Evolutionary conservation across 306 rosid species (phyloP), one percentile per base, ranked within the genome.

Genomic region (Quercus variabilis): DNA sequence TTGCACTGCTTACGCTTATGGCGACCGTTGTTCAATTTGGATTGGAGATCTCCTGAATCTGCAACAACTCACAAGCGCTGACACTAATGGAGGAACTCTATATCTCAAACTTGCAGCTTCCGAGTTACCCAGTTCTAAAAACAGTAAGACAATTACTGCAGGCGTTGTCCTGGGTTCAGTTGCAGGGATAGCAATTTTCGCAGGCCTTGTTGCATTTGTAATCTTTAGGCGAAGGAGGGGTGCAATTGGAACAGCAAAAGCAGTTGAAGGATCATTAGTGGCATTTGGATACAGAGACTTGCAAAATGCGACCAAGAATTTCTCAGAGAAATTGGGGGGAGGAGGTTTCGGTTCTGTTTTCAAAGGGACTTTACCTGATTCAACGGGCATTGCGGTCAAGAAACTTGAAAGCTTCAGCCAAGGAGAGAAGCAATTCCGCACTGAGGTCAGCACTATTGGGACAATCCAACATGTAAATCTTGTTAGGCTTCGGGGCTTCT

Each of bases 301-400:
- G 80, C 88, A 87, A 65, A 84, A 78, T 28, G 88, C 89, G 2
- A 90, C 88, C 0, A 82, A 90, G 84, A 89, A 92, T 74, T 92
- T 94, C 86, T 88, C 91, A 0, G 92, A 92, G 46, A 94, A 94
- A 81, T 84, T 94, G 31, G 98, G 97, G 6, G 97, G 91, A 56
- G 97, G 97, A 5, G 98, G 97, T 3, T 94, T 94, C 38, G 97
- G 98, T 78, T 91, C 89, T 4, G 93, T 92, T 33, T 94, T 92
- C 86, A 92, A 86, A 81, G 98, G 98, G 55, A 78, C 79, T 11
- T 55, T 92, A 84, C 80, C 83, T 5, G 92, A 94, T 82, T 88
- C 95, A 0, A 82, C 85, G 23, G 74, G 83, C 5, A 83, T 94
- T 33, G 99, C 92, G 38, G 99, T 94, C 84, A 94, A 92, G 86